Conservation (phyloP, 495 filamentous ascomycete species). For the Darksidea phi region DNA sequence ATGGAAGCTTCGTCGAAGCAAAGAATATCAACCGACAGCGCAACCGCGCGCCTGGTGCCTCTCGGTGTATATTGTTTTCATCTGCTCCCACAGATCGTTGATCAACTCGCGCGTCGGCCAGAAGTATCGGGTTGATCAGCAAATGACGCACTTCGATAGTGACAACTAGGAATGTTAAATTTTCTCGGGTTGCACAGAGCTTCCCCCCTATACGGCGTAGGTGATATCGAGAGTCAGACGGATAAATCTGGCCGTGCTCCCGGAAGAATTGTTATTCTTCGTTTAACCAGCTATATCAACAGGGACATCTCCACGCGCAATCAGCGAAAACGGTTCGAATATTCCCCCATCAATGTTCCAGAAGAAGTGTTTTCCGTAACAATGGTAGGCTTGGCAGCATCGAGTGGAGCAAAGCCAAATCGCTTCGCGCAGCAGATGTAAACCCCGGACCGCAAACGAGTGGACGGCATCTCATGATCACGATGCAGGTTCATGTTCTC, state of each 20-base stretch:
- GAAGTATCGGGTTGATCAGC: background rate
- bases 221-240: conserved; percentile 24
- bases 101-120: background rate
- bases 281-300: conserved; percentile 9
- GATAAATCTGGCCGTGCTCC: conserved; percentile 15
- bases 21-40: conserved; percentile 20
- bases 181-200: conserved; percentile 1
- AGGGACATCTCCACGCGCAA: conserved; percentile 16
- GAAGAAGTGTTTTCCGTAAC: background rate
- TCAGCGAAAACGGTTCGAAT: conserved; percentile 10
- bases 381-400: conserved; percentile 8
- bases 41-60: background rate
- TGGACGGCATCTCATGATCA: conserved; percentile 24
- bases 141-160: conserved; percentile 20
- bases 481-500: conserved; percentile 12
- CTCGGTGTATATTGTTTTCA: background rate
- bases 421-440: background rate
- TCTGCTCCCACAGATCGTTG: background rate
- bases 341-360: conserved; percentile 2
- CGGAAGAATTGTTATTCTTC: conserved; percentile 9
- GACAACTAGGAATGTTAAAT: background rate
- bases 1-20: conserved; percentile 11
- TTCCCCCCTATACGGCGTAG: conserved; percentile 1
- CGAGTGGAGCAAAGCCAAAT: conserved; percentile 3
- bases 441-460: conserved; percentile 1